Percentiles rank a stretch among this genome's conserved stretches.
phyloP scores from a whole-genome alignment of 1,284 basidiomycete genomes.

The Pseudomicrostroma phylloplanum region DNA sequence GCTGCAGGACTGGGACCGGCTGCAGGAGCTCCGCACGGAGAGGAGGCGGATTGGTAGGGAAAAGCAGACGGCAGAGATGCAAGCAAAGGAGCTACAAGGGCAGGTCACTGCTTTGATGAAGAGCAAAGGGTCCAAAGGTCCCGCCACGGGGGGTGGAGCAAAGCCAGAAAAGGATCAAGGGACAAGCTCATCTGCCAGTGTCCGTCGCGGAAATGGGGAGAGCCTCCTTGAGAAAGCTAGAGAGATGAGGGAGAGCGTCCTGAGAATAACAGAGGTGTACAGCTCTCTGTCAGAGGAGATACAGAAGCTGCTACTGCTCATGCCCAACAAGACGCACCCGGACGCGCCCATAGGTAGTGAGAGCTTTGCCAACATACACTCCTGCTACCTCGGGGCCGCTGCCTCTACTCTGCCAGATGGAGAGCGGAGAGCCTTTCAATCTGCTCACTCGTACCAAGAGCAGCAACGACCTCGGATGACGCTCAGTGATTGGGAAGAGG shows the following conservation, averaged over 20 bases:
- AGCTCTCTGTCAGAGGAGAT: too few relatives aligned
- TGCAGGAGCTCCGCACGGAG: neutral
- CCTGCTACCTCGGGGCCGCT: neutral
- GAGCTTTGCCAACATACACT: neutral
- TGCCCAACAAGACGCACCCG: neutral
- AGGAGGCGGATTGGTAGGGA: neutral
- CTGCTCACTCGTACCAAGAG: too few relatives aligned
- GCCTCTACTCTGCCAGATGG: neutral
- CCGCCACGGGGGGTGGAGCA: too few relatives aligned
- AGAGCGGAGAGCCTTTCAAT: neutral
- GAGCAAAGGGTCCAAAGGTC: too few relatives aligned
- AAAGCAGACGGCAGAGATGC: neutral
- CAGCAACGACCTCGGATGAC: neutral
- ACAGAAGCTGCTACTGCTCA: neutral
- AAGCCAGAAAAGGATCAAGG: neutral
- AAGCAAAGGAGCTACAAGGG: neutral
- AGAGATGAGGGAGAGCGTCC: too few relatives aligned
- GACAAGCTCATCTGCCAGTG: neutral
- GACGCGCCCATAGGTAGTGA: neutral
- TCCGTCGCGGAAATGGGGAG: neutral
- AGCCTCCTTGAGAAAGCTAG: too few relatives aligned
- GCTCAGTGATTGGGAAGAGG: conserved; percentile 60
- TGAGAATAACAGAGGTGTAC: too few relatives aligned
- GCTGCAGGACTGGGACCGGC: conserved; percentile 4
- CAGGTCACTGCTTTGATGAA: too few relatives aligned